Evolutionary conservation across 2,329 filamentous ascomycete genomes (phyloP), one percentile per base, ranked within the genome.

Genomic region (Diaporthe citriasiana): DNA sequence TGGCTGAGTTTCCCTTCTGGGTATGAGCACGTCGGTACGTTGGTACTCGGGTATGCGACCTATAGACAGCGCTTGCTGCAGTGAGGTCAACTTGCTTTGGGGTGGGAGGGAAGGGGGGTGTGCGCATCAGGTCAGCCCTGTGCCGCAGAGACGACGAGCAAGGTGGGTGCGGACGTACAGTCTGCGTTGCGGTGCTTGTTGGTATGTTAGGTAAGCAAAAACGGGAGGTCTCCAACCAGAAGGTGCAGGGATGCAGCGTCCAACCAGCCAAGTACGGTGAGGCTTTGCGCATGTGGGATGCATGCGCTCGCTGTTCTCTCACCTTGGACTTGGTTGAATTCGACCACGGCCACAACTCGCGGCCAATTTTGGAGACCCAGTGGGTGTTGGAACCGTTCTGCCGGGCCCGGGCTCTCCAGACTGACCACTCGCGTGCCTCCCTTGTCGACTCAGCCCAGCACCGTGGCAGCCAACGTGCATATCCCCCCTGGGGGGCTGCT

Each of bases 401-500:
- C 69, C 73, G 73, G 73, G 73, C 59, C 60, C 73, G 73, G 73
- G 51, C n/a, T 45, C 50, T 22, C 55, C 53, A 60, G 35, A 55
- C 65, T 65, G 66, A 25, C 55, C 45, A 56, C 47, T 73, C 57
- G 27, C 60, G 51, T 22, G 47, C 71, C 40, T 55, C 30, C 40
- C 30, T 35, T 17, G 25, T 73, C 72, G 65, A 73, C 72, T 70
- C 72, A 70, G 72, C 72, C 72, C 72, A 70, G n/a, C 51, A 47
- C 47, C 40, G 59, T 47, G 40, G 27, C 3, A 22, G 63, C 63
- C 63, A 68, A 68, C 63, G 22, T 68, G 63, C 63, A 68, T 68
- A 12, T 51, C 30, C 63, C 22, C 10, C 9, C 45, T 51, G 27
- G 30, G 30, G 51, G 63, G 33, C 63, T 68, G 47, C 63, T 68